Percentiles rank a stretch among this genome's conserved stretches.
Evolutionary conservation across 2,329 filamentous ascomycete species (phyloP).

Genomic region (Clonostachys rhizophaga): DNA sequence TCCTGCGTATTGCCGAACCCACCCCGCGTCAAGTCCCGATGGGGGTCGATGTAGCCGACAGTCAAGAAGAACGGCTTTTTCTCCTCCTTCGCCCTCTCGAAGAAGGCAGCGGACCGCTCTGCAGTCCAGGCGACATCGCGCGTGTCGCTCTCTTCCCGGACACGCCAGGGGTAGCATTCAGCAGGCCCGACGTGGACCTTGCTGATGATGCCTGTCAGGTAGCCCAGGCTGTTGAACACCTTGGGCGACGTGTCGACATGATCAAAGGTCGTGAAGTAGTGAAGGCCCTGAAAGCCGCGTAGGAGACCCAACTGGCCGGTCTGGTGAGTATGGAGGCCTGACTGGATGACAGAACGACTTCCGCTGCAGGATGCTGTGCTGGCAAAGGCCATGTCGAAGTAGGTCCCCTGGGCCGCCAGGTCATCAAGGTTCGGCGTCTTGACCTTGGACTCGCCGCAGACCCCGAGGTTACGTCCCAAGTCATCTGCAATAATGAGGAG

Average conservation of each 20-base stretch:
- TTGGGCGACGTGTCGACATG: slow-evolving; percentile 33
- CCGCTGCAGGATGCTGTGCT: slow-evolving; percentile 42
- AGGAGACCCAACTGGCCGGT: slow-evolving; percentile 41
- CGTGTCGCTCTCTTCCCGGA: slow-evolving; percentile 30
- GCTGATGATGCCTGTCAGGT: slow-evolving; percentile 39
- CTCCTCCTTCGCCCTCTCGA: slow-evolving; percentile 20
- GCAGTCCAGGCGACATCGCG: slow-evolving; percentile 35
- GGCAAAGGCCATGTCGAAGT: slow-evolving; percentile 33
- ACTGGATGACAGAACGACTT: slow-evolving; percentile 40
- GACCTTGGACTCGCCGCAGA: slow-evolving; percentile 21
- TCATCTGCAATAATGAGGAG: slow-evolving; percentile 37
- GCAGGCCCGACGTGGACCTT: slow-evolving; percentile 42
- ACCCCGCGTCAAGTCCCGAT: slow-evolving; percentile 30
- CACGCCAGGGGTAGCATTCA: slow-evolving; percentile 33
- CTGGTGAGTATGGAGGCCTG: slow-evolving; percentile 40
- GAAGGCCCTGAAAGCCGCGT: slow-evolving; percentile 10
- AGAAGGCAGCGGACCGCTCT: slow-evolving; percentile 28
- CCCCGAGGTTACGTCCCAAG: slow-evolving; percentile 28
- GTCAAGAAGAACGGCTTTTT: slow-evolving; percentile 36
- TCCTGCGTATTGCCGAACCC: slow-evolving; percentile 34
- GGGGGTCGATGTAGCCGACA: slow-evolving; percentile 40
- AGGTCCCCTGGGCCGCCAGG: slow-evolving; percentile 26
- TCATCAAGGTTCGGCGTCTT: slow-evolving; percentile 33
- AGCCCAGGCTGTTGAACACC: slow-evolving; percentile 30
- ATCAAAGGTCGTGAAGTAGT: slow-evolving; percentile 38